These are phyloP conservation scores for Ogataea paradorogensis DNA, from an alignment of 805 yeast genomes.

Conservation along the genomic window DNA sequence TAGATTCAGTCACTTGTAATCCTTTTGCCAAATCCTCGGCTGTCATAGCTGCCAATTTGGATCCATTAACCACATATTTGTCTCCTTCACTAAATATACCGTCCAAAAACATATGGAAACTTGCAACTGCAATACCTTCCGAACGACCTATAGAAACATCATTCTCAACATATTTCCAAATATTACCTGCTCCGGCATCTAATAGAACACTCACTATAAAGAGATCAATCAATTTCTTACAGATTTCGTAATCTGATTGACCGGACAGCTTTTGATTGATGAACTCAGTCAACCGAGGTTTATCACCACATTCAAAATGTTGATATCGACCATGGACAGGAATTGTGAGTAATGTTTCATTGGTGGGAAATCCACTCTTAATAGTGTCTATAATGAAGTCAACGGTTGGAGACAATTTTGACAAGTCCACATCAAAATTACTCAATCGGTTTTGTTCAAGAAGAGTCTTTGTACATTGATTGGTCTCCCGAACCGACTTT, in stretches of 20 bases:
- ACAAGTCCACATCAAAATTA: slow-evolving; percentile 46
- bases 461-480: slow-evolving; percentile 40
- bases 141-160: slow-evolving; percentile 41
- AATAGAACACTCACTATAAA: slow-evolving; percentile 58
- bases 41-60: slow-evolving; percentile 36
- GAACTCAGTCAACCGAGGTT: slow-evolving; percentile 42
- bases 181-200: slow-evolving; percentile 68
- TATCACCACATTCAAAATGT: slow-evolving; percentile 55
- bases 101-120: slow-evolving; percentile 48
- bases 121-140: slow-evolving; percentile 65
- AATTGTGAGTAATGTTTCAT: slow-evolving; percentile 39
- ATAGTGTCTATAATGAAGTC: slow-evolving; percentile 46
- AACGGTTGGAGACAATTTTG: slow-evolving; percentile 41
- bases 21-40: slow-evolving; percentile 37
- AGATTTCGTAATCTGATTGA: slow-evolving; percentile 39
- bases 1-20: slow-evolving; percentile 46
- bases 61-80: slow-evolving; percentile 44
- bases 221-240: slow-evolving; percentile 53
- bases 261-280: slow-evolving; percentile 37
- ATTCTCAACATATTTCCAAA: slow-evolving; percentile 49
- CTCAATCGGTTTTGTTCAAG: slow-evolving; percentile 37
- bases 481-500: slow-evolving; percentile 53
- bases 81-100: slow-evolving; percentile 44
- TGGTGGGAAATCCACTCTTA: slow-evolving; percentile 42
- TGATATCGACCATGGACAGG: slow-evolving; percentile 72